phyloP scores from a whole-genome alignment of 179 eudicot species.

The Camellia oleifera region DNA sequence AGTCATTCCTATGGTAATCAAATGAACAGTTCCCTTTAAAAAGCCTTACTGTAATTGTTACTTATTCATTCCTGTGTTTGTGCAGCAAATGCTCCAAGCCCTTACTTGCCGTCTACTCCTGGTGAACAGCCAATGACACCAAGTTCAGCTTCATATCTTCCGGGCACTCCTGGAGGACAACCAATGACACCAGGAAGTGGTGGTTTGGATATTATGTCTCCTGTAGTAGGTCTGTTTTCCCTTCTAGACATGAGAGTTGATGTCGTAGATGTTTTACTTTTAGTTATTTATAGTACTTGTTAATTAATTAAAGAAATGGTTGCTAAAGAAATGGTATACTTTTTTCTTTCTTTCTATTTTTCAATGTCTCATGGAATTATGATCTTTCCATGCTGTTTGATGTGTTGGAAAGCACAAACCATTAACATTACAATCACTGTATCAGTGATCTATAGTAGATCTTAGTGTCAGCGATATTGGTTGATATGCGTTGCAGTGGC shows the following conservation, averaged over 20 bases:
- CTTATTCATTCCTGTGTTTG: not conserved
- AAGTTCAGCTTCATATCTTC: conserved; percentile 81
- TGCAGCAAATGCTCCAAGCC: conserved; percentile 97
- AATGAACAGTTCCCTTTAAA: not conserved
- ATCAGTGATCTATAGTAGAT: too few relatives aligned
- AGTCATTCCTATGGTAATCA: conserved; percentile 72
- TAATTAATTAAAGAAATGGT: too few relatives aligned
- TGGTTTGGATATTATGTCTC: conserved; percentile 97
- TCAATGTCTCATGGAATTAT: not conserved
- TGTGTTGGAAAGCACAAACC: conserved; percentile 1
- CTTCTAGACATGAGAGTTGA: not conserved
- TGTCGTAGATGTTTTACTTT: not conserved
- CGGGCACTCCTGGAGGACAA: conserved; percentile 99
- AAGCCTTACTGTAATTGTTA: too few relatives aligned
- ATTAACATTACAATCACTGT: too few relatives aligned
- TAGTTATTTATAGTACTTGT: too few relatives aligned
- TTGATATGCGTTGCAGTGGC: too few relatives aligned
- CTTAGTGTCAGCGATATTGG: too few relatives aligned
- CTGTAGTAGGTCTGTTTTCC: conserved; percentile 61
- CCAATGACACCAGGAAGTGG: conserved; percentile 94
- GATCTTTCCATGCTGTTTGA: not conserved
- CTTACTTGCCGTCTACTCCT: conserved; percentile 96
- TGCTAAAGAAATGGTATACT: too few relatives aligned
- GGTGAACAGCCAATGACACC: conserved; percentile 97
- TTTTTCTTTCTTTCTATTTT: not conserved